phyloP scores from a whole-genome alignment of 2,329 filamentous ascomycete species.

The Fusarium chuoi region DNA sequence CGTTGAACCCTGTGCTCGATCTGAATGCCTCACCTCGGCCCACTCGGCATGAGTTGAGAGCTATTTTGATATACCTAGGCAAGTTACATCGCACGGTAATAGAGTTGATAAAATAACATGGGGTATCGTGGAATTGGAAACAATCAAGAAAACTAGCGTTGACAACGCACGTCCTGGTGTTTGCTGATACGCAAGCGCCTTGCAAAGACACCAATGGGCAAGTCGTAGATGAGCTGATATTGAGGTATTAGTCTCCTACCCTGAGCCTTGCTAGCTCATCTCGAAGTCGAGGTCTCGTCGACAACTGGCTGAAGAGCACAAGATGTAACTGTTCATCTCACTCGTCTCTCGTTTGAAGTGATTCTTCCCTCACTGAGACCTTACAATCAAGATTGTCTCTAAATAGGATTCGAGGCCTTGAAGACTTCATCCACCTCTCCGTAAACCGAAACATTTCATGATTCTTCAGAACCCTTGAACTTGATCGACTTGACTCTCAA shows the following conservation, averaged over 20 bases:
- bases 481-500: constrained; percentile 17
- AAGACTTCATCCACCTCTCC: not conserved
- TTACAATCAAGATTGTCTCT: not conserved
- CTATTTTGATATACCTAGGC: constrained; percentile 18
- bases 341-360: not conserved
- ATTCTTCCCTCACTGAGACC: not conserved
- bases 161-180: constrained; percentile 16
- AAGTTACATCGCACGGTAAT: constrained; percentile 29
- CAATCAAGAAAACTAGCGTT: constrained; percentile 23
- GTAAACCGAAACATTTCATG: not conserved
- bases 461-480: constrained; percentile 1
- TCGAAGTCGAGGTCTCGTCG: constrained; percentile 4
- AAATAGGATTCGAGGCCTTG: not conserved
- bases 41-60: not conserved
- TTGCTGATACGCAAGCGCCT: constrained; percentile 27
- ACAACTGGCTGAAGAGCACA: not conserved
- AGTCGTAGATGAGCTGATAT: constrained; percentile 15
- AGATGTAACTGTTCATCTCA: not conserved
- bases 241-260: constrained; percentile 26
- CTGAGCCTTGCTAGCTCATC: constrained; percentile 23
- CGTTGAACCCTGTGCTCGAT: not conserved
- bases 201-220: constrained; percentile 26
- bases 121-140: constrained; percentile 2
- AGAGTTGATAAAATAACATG: constrained; percentile 24
- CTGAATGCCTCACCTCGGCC: constrained; percentile 9